Base-by-base conservation (phyloP, 2,329 filamentous ascomycete genomes). In the Penicillium sp. region DNA sequence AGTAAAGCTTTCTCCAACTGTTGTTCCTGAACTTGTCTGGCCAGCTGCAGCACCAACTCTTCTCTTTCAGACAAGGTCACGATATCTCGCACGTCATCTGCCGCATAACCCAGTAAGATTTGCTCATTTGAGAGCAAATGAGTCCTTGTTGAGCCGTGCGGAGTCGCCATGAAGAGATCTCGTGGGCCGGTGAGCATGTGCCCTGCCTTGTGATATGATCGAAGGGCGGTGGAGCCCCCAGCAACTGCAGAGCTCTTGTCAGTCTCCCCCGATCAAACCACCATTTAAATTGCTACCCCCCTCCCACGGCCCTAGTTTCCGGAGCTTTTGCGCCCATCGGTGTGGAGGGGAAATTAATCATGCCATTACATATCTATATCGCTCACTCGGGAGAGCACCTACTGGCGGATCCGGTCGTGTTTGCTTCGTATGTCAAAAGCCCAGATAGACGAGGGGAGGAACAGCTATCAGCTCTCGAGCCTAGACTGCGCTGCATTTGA, bases 311-410 rank as follows among this genome's bases (percentile, higher is more conserved):
- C 53, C 51, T 57, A 48, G 48, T 48, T 48, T 47, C 53, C 52
- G 55, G 57, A 59, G 59, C 61, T 56, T 50, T 52, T 48, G 41
- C 48, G 53, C 57, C 63, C 63, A 53, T 51, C 57, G 57, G 60
- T 60, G 67, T 61, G 61, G 54, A 52, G 60, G 62, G 73, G 80
- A 77, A 11, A 73, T 18, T 18, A 18, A 18, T 33, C 11, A 95
- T 95, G 89, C 86, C 88, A 76, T 82, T 91, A 69, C 83, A 88
- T 75, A 84, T 95, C 72, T 88, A 89, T 76, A 85, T 95, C 67
- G 90, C 89, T 79, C 90, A 95, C 75, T 90, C 87, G 72, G 91
- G 91, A 76, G 85, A 89, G 77, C 85, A 85, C 73, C 79, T 95
- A 66, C 79, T 84, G 68, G 80, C 87, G 68, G 88, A 95, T 73